Evolutionary conservation across 768 basidiomycete genomes (phyloP), one percentile per base, ranked within the genome.

Genomic region (Mycena maculata): DNA sequence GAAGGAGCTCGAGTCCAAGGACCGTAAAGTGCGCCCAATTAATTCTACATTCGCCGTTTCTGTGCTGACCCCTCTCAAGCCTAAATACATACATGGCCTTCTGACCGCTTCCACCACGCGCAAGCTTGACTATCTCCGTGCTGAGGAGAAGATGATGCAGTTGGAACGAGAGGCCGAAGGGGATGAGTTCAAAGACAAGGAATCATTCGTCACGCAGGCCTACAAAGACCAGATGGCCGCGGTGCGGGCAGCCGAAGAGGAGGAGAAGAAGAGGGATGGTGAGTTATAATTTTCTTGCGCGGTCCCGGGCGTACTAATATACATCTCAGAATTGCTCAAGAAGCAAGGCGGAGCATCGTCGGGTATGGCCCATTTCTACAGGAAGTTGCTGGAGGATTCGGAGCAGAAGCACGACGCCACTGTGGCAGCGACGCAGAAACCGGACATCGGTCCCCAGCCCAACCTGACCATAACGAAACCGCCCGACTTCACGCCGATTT

Each of bases 131-230:
- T 87, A 94, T 73, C 80, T 99, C 13, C 86, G 96, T 59, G 98
- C 98, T 0, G 98, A 99, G 78, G 97, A 99, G 80, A 98, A 99
- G 84, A 92, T 97, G 92, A 91, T 98, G 76, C 93, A 96, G 76
- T 86, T 88, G 47, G 98, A 99, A 77, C 87, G 98, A 23, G 94
- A 96, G 79, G 81, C 86, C 22, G 98, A 99, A 80, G 98, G 98
- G 0, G 96, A 96, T 67, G 87, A 95, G 76, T 99, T 94, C 76
- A 86, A 86, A 62, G 98, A 94, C 82, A 99, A 96, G 82, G 98
- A 98, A 60, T 85, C 90, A n/a, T 99, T 99, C 73, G 97, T 99
- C 54, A 99, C 98, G 0, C 94, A 95, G 74, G 95, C 94, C 25
- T 99, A 99, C 81, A 96, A 95, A 77, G 92, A 94, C 53, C 98